Evolutionary conservation across 768 basidiomycete genomes (phyloP).

Genomic region (Trametes gibbosa): DNA sequence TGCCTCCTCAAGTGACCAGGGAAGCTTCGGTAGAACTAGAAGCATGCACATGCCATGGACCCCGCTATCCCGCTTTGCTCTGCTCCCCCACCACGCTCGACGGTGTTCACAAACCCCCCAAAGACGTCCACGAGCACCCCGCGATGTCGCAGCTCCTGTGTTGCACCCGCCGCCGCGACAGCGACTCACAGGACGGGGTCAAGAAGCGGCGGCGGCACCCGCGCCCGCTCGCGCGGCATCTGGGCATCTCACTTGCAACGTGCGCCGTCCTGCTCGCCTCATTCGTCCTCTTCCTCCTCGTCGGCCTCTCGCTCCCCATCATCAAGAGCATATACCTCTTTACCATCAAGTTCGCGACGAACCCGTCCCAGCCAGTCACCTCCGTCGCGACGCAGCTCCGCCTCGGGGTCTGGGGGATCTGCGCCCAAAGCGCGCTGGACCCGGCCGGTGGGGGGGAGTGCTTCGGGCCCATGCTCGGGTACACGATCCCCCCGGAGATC

Average conservation of each 20-base stretch:
- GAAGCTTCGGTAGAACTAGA: not conserved
- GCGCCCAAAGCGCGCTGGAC: conserved; percentile 45
- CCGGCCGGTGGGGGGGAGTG: conserved; percentile 46
- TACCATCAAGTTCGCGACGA: conserved; percentile 38
- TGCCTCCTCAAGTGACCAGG: no score
- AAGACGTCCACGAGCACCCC: not conserved
- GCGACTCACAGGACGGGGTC: conserved; percentile 4
- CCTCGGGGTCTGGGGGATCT: conserved; percentile 87
- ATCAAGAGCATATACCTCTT: conserved; percentile 68
- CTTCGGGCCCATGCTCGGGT: conserved; percentile 63
- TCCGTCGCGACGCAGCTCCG: conserved; percentile 57
- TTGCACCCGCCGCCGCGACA: not conserved
- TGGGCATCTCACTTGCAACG: conserved; percentile 44
- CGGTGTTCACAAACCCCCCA: not conserved
- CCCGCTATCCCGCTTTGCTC: not conserved
- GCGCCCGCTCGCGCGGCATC: conserved; percentile 35
- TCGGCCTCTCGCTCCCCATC: conserved; percentile 74
- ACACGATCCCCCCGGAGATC: conserved; percentile 48
- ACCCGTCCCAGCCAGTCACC: conserved; percentile 37
- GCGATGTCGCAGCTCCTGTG: conserved; percentile 4
- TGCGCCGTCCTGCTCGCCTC: conserved; percentile 51
- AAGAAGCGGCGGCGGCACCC: conserved; percentile 16
- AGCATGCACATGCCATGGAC: no score
- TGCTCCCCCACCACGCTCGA: conserved; percentile 7
- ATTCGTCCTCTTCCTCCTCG: conserved; percentile 61